A percentile compares a stretch with the other conserved stretches of the same genome.
Evolutionary conservation across 805 yeast genomes (phyloP).

Genomic region (Monosporozyma yasuniensis): DNA sequence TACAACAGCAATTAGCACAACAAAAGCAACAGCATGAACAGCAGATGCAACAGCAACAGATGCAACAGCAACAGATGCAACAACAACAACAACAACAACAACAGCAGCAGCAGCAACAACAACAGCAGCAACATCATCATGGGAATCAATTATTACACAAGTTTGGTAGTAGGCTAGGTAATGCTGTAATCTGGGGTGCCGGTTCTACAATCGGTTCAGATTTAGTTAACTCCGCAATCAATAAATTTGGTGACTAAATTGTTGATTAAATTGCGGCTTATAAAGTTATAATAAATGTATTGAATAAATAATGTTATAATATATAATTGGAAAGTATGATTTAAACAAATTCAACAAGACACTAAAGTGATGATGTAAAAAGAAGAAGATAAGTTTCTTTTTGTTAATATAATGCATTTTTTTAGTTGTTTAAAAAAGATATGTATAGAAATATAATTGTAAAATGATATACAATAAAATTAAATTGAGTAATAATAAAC

Average conservation of each 20-base stretch:
- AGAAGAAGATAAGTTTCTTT: not conserved
- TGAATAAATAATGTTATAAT: not conserved
- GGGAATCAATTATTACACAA: conserved; percentile 27
- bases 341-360: not conserved
- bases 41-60: not conserved
- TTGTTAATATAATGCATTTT: not conserved
- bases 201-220: conserved; percentile 90
- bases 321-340: not conserved
- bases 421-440: not conserved
- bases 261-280: not conserved
- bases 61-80: not conserved
- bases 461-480: not conserved
- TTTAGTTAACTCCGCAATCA: conserved; percentile 61
- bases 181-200: conserved; percentile 88
- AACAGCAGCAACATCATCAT: not conserved
- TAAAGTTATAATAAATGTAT: not conserved
- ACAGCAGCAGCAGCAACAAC: conserved; percentile 1
- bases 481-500: not conserved
- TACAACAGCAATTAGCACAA: conserved; percentile 2
- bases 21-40: not conserved
- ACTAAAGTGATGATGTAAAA: no score
- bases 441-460: not conserved
- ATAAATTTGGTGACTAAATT: conserved; percentile 3
- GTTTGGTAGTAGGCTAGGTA: conserved; percentile 41
- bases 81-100: conserved; percentile 1